phyloP scores from a whole-genome alignment of 2,329 filamentous ascomycete species.

The Fusarium napiforme region DNA sequence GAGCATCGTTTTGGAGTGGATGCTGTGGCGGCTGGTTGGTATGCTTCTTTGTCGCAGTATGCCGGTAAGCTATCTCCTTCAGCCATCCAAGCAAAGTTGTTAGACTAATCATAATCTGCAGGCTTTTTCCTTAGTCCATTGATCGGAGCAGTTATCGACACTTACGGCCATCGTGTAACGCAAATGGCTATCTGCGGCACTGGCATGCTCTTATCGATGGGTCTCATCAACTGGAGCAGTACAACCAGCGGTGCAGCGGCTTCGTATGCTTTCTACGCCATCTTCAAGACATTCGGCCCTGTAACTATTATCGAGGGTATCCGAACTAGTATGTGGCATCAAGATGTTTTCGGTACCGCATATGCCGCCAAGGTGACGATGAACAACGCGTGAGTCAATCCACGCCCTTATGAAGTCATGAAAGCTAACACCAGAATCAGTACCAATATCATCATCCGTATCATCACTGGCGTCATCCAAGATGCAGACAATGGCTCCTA shows the following conservation, averaged over 20 bases:
- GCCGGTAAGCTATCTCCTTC: not conserved
- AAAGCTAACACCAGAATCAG: rapidly evolving
- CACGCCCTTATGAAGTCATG: too few species aligned
- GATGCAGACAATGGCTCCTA: not conserved
- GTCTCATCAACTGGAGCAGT: not conserved
- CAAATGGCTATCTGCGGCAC: not conserved
- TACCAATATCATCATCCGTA: not conserved
- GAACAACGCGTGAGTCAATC: not conserved
- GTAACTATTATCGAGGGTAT: not conserved
- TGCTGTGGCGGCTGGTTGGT: not conserved
- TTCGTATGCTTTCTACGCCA: not conserved
- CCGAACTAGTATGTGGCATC: not conserved
- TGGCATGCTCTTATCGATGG: not conserved
- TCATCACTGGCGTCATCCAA: not conserved
- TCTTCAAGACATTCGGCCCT: not conserved
- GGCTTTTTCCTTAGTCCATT: not conserved
- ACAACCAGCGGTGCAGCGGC: not conserved
- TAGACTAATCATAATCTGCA: rapidly evolving
- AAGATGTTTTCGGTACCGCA: not conserved
- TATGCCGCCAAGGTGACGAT: not conserved
- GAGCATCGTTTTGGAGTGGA: not conserved
- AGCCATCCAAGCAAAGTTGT: rapidly evolving
- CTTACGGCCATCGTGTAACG: not conserved
- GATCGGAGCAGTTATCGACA: not conserved
- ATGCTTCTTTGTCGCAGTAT: not conserved